These are phyloP conservation scores for Macrophomina pseudophaseolina DNA, from an alignment of 2,329 filamentous ascomycete species.

Conservation along the genomic window DNA sequence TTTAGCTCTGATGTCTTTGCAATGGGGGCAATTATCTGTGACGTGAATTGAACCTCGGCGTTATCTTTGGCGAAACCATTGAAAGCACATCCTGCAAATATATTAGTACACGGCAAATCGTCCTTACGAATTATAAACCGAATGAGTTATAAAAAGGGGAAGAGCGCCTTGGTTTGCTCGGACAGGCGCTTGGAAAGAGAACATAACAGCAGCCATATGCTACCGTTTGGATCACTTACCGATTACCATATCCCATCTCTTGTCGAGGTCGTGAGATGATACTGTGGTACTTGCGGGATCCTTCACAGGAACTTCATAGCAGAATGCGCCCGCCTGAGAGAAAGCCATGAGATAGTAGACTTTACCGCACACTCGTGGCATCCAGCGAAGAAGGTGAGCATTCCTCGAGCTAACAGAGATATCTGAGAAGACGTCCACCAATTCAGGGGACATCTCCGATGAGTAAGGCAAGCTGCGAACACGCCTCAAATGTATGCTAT, in stretches of 20 bases:
- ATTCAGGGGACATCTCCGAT: not conserved
- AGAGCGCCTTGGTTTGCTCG: too few relatives aligned
- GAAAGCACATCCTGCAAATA: constrained; percentile 38
- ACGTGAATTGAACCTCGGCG: constrained; percentile 43
- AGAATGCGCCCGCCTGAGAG: constrained; percentile 35
- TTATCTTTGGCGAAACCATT: constrained; percentile 27
- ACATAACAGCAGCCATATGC: too few relatives aligned
- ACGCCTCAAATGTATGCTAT: constrained; percentile 25
- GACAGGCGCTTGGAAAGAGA: too few relatives aligned
- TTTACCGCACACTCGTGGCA: constrained; percentile 10
- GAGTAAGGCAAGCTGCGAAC: constrained; percentile 10
- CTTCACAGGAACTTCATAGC: constrained; percentile 33
- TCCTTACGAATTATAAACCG: too few relatives aligned
- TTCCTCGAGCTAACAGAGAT: constrained; percentile 1
- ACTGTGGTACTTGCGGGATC: constrained; percentile 35
- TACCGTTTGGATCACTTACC: constrained; percentile 31
- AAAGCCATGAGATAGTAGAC: constrained; percentile 41
- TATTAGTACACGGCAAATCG: too few relatives aligned
- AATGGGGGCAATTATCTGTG: constrained; percentile 42
- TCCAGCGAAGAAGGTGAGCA: constrained; percentile 20
- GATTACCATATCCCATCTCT: constrained; percentile 49
- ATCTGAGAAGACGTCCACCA: not conserved
- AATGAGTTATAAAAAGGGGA: too few relatives aligned
- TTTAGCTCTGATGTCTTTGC: constrained; percentile 40
- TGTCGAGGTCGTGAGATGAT: constrained; percentile 43